Evolutionary conservation across 2,329 filamentous ascomycete genomes (phyloP), one percentile per base, ranked within the genome.

Genomic region (Phialemoniopsis sp.): DNA sequence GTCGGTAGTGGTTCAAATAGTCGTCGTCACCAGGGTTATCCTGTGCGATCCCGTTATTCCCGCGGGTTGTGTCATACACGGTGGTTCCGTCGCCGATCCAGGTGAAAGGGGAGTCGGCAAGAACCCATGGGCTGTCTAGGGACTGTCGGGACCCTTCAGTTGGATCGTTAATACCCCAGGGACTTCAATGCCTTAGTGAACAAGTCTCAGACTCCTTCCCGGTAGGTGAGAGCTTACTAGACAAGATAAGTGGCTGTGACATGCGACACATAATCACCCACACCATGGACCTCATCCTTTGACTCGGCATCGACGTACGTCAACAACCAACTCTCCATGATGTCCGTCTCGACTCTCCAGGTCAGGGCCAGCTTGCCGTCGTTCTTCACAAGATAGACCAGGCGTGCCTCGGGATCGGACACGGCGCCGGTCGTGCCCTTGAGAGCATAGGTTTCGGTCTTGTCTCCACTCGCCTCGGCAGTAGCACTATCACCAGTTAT

Each of bases 41-140:
- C 43, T 80, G 76, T 1, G 74, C 72, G 32, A 76, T 70, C 32
- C 51, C 77, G 47, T 81, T 82, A 63, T 82, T 82, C 31, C 78
- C 78, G 1, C 68, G 66, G 5, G 75, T 77, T 1, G 66, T 72
- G 31, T 67, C 72, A 56, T 72, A 80, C 29, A 60, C 64, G 18
- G 49, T 60, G 5, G 48, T 53, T 5, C 75, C 76, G 32, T 72
- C 66, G 14, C 59, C 60, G 38, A 73, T 58, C 76, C 76, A 82
- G 19, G 68, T 72, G 41, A 77, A 74, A 34, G 68, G 66, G 8
- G 72, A 78, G 7, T 68, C 57, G 12, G 45, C 40, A 1, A 52
- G 45, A 43, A 72, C 63, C 60, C 68, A 75, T 1, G 76, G 77
- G 46, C 80, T 64, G 13, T 59, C 54, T 10, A 76, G 42, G 13